Conservation (phyloP, 129 eudicot genomes). For the Solidago caesia region DNA sequence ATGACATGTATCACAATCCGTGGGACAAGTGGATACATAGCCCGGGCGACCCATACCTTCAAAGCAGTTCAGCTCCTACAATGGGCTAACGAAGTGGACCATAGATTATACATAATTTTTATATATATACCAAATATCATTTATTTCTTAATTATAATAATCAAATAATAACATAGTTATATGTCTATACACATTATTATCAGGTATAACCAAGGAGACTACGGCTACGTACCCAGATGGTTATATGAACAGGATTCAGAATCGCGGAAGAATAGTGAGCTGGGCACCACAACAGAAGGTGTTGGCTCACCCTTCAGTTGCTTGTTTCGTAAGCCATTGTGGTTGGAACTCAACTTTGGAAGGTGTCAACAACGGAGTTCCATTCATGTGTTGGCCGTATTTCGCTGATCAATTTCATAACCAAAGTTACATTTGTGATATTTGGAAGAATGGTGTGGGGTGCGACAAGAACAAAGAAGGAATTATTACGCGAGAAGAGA, state of each 20-base stretch:
- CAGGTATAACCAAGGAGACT: conserved; percentile 17
- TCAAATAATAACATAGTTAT: not conserved
- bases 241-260: conserved; percentile 27
- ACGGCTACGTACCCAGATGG: conserved; percentile 29
- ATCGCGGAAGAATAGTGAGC: conserved; percentile 43
- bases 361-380: conserved; percentile 53
- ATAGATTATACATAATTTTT: too few species aligned
- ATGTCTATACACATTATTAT: not conserved
- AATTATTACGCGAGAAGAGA: conserved; percentile 31
- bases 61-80: too few species aligned
- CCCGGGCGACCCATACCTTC: too few species aligned
- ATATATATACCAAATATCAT: too few species aligned
- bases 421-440: conserved; percentile 40
- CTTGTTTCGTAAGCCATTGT: conserved; percentile 63
- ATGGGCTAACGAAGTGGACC: too few species aligned
- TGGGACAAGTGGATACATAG: too few species aligned
- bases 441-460: conserved; percentile 40
- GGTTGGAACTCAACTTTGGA: conserved; percentile 70
- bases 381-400: conserved; percentile 64
- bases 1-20: too few species aligned
- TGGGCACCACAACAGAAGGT: conserved; percentile 80
- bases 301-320: conserved; percentile 53
- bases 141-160: too few species aligned
- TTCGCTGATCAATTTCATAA: conserved; percentile 49
- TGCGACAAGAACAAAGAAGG: conserved; percentile 34